phyloP scores from a whole-genome alignment of 2,329 filamentous ascomycete genomes.

The Lachnellula hyalina region DNA sequence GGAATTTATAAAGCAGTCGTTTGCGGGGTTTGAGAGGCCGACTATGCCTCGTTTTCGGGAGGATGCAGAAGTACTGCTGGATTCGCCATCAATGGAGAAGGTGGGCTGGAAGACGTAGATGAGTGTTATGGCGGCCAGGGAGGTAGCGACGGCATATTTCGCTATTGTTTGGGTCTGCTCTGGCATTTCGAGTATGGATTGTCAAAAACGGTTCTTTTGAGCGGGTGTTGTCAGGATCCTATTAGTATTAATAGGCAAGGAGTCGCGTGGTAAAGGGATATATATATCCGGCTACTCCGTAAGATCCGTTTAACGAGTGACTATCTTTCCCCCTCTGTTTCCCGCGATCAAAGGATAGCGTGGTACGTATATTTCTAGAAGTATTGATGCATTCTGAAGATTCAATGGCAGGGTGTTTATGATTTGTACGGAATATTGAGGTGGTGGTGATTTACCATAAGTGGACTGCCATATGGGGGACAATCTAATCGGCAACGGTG shows the following conservation, averaged over 20 bases:
- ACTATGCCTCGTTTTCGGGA: slow-evolving; percentile 79
- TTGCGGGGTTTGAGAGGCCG: slow-evolving; percentile 83
- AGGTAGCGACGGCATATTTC: slow-evolving; percentile 91
- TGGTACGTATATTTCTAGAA: too few species aligned
- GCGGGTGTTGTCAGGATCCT: not conserved
- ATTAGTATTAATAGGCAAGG: too few species aligned
- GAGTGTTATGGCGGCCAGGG: slow-evolving; percentile 86
- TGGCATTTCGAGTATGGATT: slow-evolving; percentile 52
- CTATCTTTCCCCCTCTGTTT: too few species aligned
- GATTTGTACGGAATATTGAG: too few species aligned
- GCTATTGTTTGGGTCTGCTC: slow-evolving; percentile 79
- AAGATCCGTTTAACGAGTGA: too few species aligned
- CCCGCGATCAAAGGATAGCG: too few species aligned
- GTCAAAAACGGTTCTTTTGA: not conserved
- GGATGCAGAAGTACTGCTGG: slow-evolving; percentile 45
- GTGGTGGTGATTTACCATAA: too few species aligned
- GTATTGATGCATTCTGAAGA: too few species aligned
- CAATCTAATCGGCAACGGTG: not conserved
- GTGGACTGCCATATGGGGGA: too few species aligned
- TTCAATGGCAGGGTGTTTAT: too few species aligned
- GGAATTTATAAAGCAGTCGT: slow-evolving; percentile 96
- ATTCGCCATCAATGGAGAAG: slow-evolving; percentile 84
- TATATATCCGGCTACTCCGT: too few species aligned
- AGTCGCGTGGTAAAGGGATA: too few species aligned
- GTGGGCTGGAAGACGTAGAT: slow-evolving; percentile 98